phyloP scores from a whole-genome alignment of 805 yeast genomes.

The Ogataea salicorniae region DNA sequence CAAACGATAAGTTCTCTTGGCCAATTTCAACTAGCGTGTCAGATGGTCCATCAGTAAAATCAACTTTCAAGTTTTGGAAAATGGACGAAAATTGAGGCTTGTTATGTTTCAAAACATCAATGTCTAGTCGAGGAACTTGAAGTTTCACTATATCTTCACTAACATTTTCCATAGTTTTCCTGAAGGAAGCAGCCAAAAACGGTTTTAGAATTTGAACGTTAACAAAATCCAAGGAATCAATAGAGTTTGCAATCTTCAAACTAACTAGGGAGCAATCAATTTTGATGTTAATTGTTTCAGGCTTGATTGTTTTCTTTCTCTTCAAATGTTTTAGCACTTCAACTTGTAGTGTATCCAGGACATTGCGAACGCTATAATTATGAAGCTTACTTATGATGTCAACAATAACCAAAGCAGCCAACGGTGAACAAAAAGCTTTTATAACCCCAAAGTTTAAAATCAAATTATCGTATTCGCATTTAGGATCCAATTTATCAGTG shows the following conservation, averaged over 20 bases:
- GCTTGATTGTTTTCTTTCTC: constrained; percentile 10
- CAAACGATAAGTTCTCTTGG: constrained; percentile 13
- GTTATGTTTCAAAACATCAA: constrained; percentile 7
- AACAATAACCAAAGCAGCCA: constrained; percentile 11
- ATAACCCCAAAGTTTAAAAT: constrained; percentile 51
- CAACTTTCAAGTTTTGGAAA: constrained; percentile 3
- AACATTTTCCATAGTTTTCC: constrained; percentile 6
- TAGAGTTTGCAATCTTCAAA: constrained; percentile 13
- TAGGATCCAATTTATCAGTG: constrained; percentile 29
- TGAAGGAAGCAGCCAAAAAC: constrained; percentile 29
- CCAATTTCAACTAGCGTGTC: constrained; percentile 7
- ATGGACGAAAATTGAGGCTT: constrained; percentile 10
- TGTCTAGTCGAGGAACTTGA: constrained; percentile 7
- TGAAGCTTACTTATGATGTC: constrained; percentile 35
- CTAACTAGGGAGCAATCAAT: constrained; percentile 43
- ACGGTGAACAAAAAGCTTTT: constrained; percentile 43
- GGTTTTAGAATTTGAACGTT: constrained; percentile 33
- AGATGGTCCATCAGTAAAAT: not conserved
- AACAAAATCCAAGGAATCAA: constrained; percentile 21
- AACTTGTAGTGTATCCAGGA: constrained; percentile 63
- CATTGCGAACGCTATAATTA: constrained; percentile 37
- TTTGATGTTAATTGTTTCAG: constrained; percentile 39
- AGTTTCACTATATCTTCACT: constrained; percentile 5
- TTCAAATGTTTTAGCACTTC: constrained; percentile 45
- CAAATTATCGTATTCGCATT: constrained; percentile 48